A percentile compares a stretch with the other conserved stretches of the same genome.
phyloP scores from a whole-genome alignment of 345 rosid genomes.

The Trapa bicornis region DNA sequence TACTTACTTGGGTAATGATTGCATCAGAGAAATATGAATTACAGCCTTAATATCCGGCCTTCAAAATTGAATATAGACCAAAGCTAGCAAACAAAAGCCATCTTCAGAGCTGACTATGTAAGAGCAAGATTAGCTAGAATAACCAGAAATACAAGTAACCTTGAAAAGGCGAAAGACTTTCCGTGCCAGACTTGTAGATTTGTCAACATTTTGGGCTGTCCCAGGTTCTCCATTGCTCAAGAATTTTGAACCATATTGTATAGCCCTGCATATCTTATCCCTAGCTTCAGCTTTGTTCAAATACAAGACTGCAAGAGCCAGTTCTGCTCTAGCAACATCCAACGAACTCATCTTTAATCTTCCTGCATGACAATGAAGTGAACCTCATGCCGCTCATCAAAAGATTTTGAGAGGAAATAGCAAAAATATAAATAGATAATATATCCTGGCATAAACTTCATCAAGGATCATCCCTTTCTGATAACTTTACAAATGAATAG shows the following conservation, averaged over 20 bases:
- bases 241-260: slow-evolving; percentile 92
- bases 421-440: neutral
- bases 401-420: slow-evolving; percentile 5
- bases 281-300: slow-evolving; percentile 97
- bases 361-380: slow-evolving; percentile 6
- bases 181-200: slow-evolving; percentile 84
- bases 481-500: neutral
- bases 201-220: slow-evolving; percentile 90
- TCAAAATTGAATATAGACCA: neutral
- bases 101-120: neutral
- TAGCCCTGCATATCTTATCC: slow-evolving; percentile 98
- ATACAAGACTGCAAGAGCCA: slow-evolving; percentile 65
- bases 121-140: neutral
- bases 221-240: slow-evolving; percentile 84
- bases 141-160: slow-evolving; percentile 25
- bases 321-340: slow-evolving; percentile 80
- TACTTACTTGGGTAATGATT: neutral
- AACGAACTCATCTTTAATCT: slow-evolving; percentile 55
- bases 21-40: slow-evolving; percentile 2
- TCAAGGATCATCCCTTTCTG: neutral
- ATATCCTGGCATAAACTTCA: too few species aligned
- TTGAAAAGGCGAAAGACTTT: slow-evolving; percentile 96
- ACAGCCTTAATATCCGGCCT: neutral
- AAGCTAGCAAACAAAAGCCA: neutral
- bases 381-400: neutral